phyloP scores from a whole-genome alignment of 768 basidiomycete genomes.

The Auricularia heimuer region DNA sequence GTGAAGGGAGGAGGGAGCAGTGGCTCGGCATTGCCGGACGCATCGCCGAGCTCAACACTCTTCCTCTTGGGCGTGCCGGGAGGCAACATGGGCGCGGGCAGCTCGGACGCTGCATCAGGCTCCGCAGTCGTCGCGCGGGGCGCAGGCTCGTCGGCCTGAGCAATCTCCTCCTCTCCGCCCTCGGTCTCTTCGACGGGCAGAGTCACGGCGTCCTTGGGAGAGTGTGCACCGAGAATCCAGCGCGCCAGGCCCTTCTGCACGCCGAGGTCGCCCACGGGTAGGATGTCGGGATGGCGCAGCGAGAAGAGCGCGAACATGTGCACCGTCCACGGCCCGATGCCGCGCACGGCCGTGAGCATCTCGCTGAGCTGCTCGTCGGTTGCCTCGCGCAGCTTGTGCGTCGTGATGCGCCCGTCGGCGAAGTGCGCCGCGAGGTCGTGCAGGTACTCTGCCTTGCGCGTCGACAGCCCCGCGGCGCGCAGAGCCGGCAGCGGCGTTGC shows the following conservation, averaged over 20 bases:
- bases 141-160: conserved; percentile 16
- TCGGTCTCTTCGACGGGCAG: conserved; percentile 24
- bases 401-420: conserved; percentile 68
- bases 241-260: conserved; percentile 65
- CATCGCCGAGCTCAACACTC: background rate
- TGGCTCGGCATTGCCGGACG: conserved; percentile 15
- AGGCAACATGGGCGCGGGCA: background rate
- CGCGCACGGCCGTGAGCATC: conserved; percentile 68
- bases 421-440: conserved; percentile 72
- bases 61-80: background rate
- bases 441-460: conserved; percentile 85
- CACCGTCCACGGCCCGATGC: conserved; percentile 71
- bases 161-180: conserved; percentile 9
- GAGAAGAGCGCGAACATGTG: conserved; percentile 93
- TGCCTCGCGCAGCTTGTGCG: conserved; percentile 57
- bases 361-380: conserved; percentile 67
- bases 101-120: conserved; percentile 1
- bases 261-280: conserved; percentile 71
- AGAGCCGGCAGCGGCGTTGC: conserved; percentile 48
- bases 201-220: conserved; percentile 30
- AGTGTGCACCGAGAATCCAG: conserved; percentile 59
- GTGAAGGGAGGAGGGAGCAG: conserved; percentile 48
- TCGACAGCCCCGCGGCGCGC: conserved; percentile 66
- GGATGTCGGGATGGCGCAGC: conserved; percentile 70
- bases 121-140: conserved; percentile 5